Percentiles rank a stretch among this genome's conserved stretches.
phyloP scores from a whole-genome alignment of 331 rosid genomes.

The Quercus tomentella region DNA sequence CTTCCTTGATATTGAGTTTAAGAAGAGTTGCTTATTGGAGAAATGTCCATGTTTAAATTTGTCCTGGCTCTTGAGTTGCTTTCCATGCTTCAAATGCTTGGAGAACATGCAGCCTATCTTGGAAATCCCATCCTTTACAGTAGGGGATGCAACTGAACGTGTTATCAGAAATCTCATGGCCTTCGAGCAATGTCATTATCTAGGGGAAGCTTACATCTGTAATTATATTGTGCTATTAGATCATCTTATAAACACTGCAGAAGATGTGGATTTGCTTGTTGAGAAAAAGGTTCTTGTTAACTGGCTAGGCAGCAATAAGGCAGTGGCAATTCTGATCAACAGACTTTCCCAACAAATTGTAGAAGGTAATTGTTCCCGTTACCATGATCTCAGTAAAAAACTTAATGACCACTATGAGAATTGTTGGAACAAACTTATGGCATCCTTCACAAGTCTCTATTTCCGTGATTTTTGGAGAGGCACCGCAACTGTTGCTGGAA shows the following conservation, averaged over 20 bases:
- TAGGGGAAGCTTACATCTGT: neutral
- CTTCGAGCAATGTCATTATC: slow-evolving; percentile 28
- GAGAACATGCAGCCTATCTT: slow-evolving; percentile 7
- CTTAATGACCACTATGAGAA: neutral
- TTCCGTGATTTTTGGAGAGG: slow-evolving; percentile 49
- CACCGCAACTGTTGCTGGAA: slow-evolving; percentile 23
- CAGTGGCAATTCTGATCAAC: slow-evolving; percentile 12
- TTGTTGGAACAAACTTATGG: slow-evolving; percentile 16
- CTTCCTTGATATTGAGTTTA: fast-evolving
- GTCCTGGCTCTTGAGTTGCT: slow-evolving; percentile 11
- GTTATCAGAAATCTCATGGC: slow-evolving; percentile 15
- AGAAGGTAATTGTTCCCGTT: neutral
- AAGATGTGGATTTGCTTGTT: slow-evolving; percentile 17
- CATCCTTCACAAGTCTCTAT: slow-evolving; percentile 24
- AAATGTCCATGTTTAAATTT: neutral
- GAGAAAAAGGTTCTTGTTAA: slow-evolving; percentile 6
- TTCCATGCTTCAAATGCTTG: slow-evolving; percentile 26
- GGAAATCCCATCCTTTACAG: neutral
- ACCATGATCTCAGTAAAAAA: neutral
- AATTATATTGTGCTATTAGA: slow-evolving; percentile 10
- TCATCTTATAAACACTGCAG: neutral
- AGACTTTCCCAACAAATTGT: slow-evolving; percentile 1
- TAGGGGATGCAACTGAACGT: neutral
- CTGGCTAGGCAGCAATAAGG: slow-evolving; percentile 3
- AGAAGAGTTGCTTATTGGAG: too few species aligned